These are phyloP conservation scores for Aspergillus sp. DNA, from an alignment of 2,329 filamentous ascomycete genomes.

Conservation along the genomic window DNA sequence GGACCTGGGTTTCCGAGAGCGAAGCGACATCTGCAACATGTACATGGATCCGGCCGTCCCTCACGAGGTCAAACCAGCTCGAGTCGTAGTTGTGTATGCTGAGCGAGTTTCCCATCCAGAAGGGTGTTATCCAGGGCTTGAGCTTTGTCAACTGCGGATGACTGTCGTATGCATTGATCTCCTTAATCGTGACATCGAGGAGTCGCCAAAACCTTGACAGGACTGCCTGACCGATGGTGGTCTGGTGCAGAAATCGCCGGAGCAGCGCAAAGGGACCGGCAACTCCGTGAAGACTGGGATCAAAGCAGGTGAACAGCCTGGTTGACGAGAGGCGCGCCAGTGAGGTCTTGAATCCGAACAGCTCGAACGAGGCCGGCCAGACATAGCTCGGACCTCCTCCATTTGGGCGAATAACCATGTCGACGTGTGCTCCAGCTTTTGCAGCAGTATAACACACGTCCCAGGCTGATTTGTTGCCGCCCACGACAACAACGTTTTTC, in stretches of 20 bases:
- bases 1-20: slow-evolving; percentile 46
- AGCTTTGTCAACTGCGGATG: slow-evolving; percentile 47
- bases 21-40: slow-evolving; percentile 55
- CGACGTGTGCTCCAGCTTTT: slow-evolving; percentile 49
- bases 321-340: slow-evolving; percentile 67
- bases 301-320: slow-evolving; percentile 70
- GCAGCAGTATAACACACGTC: slow-evolving; percentile 62
- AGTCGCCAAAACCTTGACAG: slow-evolving; percentile 56
- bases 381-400: slow-evolving; percentile 54
- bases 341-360: slow-evolving; percentile 55
- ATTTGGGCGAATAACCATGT: slow-evolving; percentile 43
- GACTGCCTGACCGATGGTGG: slow-evolving; percentile 49
- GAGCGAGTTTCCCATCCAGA: slow-evolving; percentile 57
- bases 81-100: slow-evolving; percentile 62
- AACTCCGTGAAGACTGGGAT: slow-evolving; percentile 69
- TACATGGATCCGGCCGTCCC: slow-evolving; percentile 53
- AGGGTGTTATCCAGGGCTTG: slow-evolving; percentile 45
- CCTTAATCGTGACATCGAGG: slow-evolving; percentile 49
- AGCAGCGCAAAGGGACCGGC: slow-evolving; percentile 55
- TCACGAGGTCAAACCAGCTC: slow-evolving; percentile 58
- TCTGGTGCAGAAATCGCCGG: slow-evolving; percentile 51
- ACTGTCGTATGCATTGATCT: slow-evolving; percentile 46
- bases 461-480: slow-evolving; percentile 62
- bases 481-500: slow-evolving; percentile 51
- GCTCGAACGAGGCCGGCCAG: slow-evolving; percentile 47